Conservation (phyloP, 1,139 yeast species). For the Diutina catenulata region DNA sequence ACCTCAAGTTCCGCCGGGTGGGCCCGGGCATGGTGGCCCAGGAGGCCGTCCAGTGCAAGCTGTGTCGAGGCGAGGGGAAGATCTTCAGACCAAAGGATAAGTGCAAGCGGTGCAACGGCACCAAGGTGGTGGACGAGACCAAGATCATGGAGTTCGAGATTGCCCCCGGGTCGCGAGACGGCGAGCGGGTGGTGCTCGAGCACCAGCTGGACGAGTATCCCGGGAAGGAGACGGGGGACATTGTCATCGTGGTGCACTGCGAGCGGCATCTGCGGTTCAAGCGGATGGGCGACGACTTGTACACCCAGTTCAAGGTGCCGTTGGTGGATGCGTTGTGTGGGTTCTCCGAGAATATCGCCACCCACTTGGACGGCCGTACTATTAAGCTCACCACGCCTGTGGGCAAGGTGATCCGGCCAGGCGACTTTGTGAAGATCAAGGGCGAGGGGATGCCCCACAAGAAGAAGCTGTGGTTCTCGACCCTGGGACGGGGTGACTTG, state of each 20-base stretch:
- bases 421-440: conserved; percentile 51
- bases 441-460: conserved; percentile 83
- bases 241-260: conserved; percentile 48
- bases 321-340: conserved; percentile 80
- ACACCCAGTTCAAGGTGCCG: conserved; percentile 47
- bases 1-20: conserved; percentile 48
- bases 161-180: conserved; percentile 55
- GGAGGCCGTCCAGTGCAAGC: conserved; percentile 49
- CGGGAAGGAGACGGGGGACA: conserved; percentile 71
- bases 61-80: conserved; percentile 67
- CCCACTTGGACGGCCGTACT: conserved; percentile 75
- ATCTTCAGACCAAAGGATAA: conserved; percentile 52
- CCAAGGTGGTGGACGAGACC: conserved; percentile 49
- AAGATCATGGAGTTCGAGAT: conserved; percentile 72
- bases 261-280: conserved; percentile 34
- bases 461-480: conserved; percentile 22
- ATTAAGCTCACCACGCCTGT: conserved; percentile 51
- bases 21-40: conserved; percentile 72
- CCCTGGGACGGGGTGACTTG: conserved; percentile 49
- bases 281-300: conserved; percentile 55
- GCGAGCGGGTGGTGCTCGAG: conserved; percentile 47
- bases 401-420: conserved; percentile 76
- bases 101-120: conserved; percentile 71
- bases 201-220: conserved; percentile 74
- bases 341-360: conserved; percentile 52